These are phyloP conservation scores for Umbelopsis isabellina DNA, from an alignment of 192 early-diverging fungal genomes.

Conservation along the genomic window DNA sequence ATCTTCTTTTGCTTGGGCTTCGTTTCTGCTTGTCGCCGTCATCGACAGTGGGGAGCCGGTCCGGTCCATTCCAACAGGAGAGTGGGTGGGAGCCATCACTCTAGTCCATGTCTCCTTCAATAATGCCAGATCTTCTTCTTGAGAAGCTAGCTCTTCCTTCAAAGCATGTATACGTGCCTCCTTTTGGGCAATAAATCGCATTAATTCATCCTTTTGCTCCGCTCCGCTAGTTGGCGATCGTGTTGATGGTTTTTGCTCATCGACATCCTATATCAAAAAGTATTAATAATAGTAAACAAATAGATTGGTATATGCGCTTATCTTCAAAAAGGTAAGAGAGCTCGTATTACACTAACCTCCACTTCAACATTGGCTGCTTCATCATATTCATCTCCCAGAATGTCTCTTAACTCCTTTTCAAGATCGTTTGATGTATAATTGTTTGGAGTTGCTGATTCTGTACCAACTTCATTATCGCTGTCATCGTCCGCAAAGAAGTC, in stretches of 20 bases:
- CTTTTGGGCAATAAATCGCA: constrained; percentile 24
- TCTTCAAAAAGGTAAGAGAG: neutral
- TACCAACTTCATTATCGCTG: neutral
- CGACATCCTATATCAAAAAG: neutral
- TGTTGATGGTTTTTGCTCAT: neutral
- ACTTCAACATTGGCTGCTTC: constrained; percentile 19
- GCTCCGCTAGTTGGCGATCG: neutral
- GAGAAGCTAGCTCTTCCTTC: constrained; percentile 19
- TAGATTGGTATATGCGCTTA: too few relatives aligned
- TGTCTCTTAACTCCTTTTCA: constrained; percentile 25
- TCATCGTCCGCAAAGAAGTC: constrained; percentile 14
- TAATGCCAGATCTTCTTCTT: constrained; percentile 22
- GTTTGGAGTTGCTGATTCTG: neutral
- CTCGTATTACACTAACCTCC: neutral
- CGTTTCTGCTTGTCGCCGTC: neutral
- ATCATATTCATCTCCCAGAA: constrained; percentile 27
- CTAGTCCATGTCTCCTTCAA: constrained; percentile 26
- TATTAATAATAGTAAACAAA: neutral
- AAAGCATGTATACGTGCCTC: constrained; percentile 18
- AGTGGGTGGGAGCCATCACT: constrained; percentile 4
- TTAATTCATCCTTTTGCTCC: constrained; percentile 27
- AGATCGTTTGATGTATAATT: constrained; percentile 24
- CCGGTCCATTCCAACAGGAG: constrained; percentile 4
- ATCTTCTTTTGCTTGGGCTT: constrained; percentile 12
- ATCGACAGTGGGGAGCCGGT: constrained; percentile 7